Percentiles rank a stretch among this genome's conserved stretches.
phyloP scores from a whole-genome alignment of 176 grass and related monocot genomes.

The Canna indica region DNA sequence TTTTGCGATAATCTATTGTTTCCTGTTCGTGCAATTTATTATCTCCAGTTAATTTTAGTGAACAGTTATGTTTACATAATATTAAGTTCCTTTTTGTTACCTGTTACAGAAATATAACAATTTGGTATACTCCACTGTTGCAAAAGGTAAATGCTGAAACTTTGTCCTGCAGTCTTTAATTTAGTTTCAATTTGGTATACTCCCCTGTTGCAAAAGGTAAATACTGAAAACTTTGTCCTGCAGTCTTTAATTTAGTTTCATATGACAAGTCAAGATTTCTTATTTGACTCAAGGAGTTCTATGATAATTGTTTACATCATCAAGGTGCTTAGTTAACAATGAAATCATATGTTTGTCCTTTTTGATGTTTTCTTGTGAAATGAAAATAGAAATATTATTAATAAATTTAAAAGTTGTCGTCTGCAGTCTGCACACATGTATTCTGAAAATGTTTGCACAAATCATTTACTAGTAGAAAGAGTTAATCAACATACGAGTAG shows the following conservation, averaged over 20 bases:
- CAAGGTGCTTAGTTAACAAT: background rate
- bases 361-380: background rate
- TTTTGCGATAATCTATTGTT: background rate
- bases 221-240: too few species aligned
- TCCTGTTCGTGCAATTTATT: background rate
- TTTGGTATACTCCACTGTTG: constrained; percentile 16
- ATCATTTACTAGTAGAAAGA: too few species aligned
- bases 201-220: too few species aligned
- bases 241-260: background rate
- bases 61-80: background rate
- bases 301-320: background rate
- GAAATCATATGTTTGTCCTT: background rate
- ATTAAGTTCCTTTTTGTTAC: constrained; percentile 6
- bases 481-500: too few species aligned
- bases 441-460: too few species aligned
- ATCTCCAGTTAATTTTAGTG: constrained; percentile 7
- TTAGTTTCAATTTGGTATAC: too few species aligned
- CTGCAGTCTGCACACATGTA: too few species aligned
- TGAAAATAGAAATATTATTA: background rate
- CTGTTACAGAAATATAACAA: constrained; percentile 38
- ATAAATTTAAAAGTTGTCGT: background rate
- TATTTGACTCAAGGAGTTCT: constrained; percentile 11
- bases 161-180: background rate
- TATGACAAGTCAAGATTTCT: constrained; percentile 2
- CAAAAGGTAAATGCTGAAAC: constrained; percentile 32